Percentiles rank a stretch among this genome's conserved stretches.
Evolutionary conservation across 805 yeast species (phyloP).

Genomic region (Grigorovia jiainica): DNA sequence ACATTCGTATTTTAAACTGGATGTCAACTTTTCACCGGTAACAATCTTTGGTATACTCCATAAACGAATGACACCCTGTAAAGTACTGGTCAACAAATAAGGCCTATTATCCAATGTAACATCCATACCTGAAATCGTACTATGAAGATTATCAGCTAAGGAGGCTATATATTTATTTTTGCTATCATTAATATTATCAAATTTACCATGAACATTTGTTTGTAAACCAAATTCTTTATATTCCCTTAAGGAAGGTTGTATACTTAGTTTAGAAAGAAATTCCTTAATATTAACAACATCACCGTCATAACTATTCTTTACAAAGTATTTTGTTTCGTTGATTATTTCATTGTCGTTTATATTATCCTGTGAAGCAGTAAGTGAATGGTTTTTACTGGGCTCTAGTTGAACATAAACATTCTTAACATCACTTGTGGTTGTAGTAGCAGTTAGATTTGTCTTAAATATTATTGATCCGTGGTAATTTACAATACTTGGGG

Average conservation of each 20-base stretch:
- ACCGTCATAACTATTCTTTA: constrained; percentile 58
- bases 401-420: constrained; percentile 39
- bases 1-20: constrained; percentile 39
- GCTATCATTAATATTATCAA: constrained; percentile 11
- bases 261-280: constrained; percentile 42
- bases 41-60: constrained; percentile 72
- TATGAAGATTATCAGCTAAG: constrained; percentile 50
- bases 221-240: constrained; percentile 58
- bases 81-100: constrained; percentile 71
- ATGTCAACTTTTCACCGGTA: constrained; percentile 45
- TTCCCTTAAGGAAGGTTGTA: constrained; percentile 49
- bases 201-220: constrained; percentile 4
- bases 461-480: constrained; percentile 30
- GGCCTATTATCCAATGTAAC: constrained; percentile 48
- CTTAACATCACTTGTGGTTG: constrained; percentile 31
- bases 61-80: constrained; percentile 57
- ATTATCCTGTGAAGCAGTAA: constrained; percentile 3
- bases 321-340: constrained; percentile 25
- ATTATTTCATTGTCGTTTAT: constrained; percentile 7
- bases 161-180: constrained; percentile 52
- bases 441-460: constrained; percentile 31
- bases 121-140: constrained; percentile 45
- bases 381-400: constrained; percentile 7
- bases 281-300: constrained; percentile 51
- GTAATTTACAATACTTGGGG: constrained; percentile 11